Base-by-base conservation (phyloP, 805 yeast genomes). In the Metschnikowia aberdeeniae region DNA sequence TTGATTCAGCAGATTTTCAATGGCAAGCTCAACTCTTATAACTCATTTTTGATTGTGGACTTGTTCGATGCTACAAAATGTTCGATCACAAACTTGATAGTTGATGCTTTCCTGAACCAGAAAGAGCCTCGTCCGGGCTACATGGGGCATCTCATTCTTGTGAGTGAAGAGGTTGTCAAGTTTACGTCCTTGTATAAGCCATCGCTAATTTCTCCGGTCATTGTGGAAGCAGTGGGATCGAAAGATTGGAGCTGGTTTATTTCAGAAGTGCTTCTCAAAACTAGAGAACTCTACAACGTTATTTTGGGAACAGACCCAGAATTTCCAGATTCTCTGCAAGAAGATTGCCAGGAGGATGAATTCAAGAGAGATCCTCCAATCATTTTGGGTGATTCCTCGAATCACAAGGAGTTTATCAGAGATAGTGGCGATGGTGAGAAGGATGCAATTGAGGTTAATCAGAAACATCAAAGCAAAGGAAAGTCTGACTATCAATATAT, bases 131-230 rank as follows among this genome's bases (percentile, higher is more conserved):
- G 95, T 44, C 78, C 90, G 33, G 99, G 99, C 0, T 93, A 89
- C 61, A 89, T 90, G 89, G 99, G 99, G n/a, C 99, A 93, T 62
- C 68, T 93, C 52, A 89, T 95, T 6, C 70, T 93, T 42, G 88
- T 93, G 45, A 89, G 96, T 42, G 99, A 93, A 62, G 99, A 93
- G 62, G 89, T 93, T 37, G 96, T 89, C 40, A 93, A 93, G 62
- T 93, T 93, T 63, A 72, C 78, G 3, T 75, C 73, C n/a, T 62
- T 80, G 13, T 80, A 79, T 55, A 73, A 81, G 32, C 81, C 84
- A 6, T 85, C 80, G 49, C 63, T 79, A 20, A 74, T 82, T 11
- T 76, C 86, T 1, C 75, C 78, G 3, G 70, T 84, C 11, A 72
- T 88, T 39, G 68, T 72, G 43, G 86, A 84, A 52, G 84, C 90